Evolutionary conservation across 768 basidiomycete genomes (phyloP), one percentile per base, ranked within the genome.

Genomic region (Gymnopilus dilepis): DNA sequence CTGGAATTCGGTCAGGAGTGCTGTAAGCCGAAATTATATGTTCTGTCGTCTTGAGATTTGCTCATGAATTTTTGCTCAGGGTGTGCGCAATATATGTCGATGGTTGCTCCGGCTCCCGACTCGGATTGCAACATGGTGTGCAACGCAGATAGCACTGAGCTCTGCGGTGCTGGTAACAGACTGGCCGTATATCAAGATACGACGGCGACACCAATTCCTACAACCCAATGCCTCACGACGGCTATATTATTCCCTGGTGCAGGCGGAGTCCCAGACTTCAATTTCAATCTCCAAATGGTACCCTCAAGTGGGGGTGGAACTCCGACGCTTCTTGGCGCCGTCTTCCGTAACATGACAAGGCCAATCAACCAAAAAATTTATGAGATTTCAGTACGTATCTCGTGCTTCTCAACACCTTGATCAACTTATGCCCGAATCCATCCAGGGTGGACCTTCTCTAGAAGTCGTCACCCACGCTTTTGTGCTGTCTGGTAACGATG

Each of bases 51-150:
- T 11, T 31, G 9, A 24, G 30, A 22, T 30, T 21, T 22, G n/a
- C 13, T 2, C 33, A 12, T 28, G 4, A 0, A 8, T 37, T 28
- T 45, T 26, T 13, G 33, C 40, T 0, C 3, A 90, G 88, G 88
- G 70, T 91, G 89, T 65, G 88, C 83, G 45, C 81, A 89, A 64
- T 68, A 63, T 34, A 77, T 89, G 40, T 76, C 80, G 58, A 80
- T 79, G 11, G 84, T 79, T 0, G 71, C 77, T 4, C 76, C 73
- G 31, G 77, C 80, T 6, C 72, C 80, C 21, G 61, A 69, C 13
- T 72, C 84, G 2, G 82, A 89, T 30, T 91, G 89, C 66, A 81
- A 80, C 64, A 80, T 80, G 73, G 65, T 80, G 17, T 91, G 89
- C 69, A 76, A 78, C 1, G 89, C 88, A 17, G 77, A 88, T 65